phyloP scores from a whole-genome alignment of 768 basidiomycete species.

The Artomyces pyxidatus region DNA sequence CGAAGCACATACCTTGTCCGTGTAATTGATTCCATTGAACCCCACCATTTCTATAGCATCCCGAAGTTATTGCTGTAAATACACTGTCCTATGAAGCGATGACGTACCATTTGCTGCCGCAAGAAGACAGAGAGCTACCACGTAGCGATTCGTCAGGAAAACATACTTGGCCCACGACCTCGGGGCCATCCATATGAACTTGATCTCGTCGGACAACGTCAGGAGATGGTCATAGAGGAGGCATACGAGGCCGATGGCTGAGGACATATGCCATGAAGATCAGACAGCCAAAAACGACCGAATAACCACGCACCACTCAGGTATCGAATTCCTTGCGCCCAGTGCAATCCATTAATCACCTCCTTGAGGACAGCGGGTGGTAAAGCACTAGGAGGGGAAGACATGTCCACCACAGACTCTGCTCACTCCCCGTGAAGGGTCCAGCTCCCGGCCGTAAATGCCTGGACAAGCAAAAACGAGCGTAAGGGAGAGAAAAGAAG shows the following conservation, averaged over 20 bases:
- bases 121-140: slow-evolving; percentile 22
- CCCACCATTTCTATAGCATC: background rate
- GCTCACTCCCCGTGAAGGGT: no score
- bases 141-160: slow-evolving; percentile 34
- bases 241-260: slow-evolving; percentile 26
- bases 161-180: slow-evolving; percentile 29
- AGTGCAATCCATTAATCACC: background rate
- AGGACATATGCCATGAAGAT: no score
- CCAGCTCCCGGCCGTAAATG: no score
- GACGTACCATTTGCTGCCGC: slow-evolving; percentile 23
- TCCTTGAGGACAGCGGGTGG: background rate
- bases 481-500: no score
- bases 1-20: background rate
- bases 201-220: slow-evolving; percentile 32
- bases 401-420: no score
- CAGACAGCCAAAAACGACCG: background rate
- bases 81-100: no score
- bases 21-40: background rate
- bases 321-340: background rate
- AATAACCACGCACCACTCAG: background rate
- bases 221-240: slow-evolving; percentile 36
- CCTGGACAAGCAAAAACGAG: no score
- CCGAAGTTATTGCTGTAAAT: no score
- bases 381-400: no score
- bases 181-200: slow-evolving; percentile 32